Evolutionary conservation across 352 stramenopile species (phyloP).

Genomic region (Phytopythium vexans): DNA sequence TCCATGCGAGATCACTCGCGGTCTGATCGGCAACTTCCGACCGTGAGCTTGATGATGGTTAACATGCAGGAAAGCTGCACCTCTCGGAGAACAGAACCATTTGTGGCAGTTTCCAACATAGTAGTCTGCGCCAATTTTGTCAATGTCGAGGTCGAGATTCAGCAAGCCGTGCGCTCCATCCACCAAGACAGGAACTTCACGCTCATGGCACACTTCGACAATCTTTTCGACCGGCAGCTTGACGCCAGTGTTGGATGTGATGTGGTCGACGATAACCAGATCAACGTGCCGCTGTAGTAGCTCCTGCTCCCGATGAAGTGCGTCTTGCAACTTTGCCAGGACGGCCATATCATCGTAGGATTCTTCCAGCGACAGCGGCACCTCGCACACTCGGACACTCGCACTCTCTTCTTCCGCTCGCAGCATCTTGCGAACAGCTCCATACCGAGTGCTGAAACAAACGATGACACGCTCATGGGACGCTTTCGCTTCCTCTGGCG

Average conservation of each 20-base stretch:
- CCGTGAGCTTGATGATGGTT: slow-evolving; percentile 10
- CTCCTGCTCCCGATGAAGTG: slow-evolving; percentile 19
- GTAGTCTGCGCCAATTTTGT: slow-evolving; percentile 79
- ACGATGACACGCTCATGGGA: slow-evolving; percentile 40
- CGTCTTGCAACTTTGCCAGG: slow-evolving; percentile 28
- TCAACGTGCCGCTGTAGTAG: slow-evolving; percentile 31
- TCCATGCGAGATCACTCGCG: slow-evolving; percentile 91
- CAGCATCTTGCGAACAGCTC: slow-evolving; percentile 92
- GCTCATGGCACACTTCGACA: slow-evolving; percentile 51
- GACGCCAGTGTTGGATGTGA: slow-evolving; percentile 93
- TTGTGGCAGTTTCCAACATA: slow-evolving; percentile 96
- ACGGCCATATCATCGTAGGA: slow-evolving; percentile 58
- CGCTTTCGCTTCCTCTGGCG: neutral
- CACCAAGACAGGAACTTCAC: slow-evolving; percentile 60
- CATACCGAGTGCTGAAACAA: slow-evolving; percentile 86
- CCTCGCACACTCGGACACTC: slow-evolving; percentile 42
- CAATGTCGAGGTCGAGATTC: slow-evolving; percentile 74
- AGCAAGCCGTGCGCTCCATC: slow-evolving; percentile 92
- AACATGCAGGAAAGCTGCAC: slow-evolving; percentile 86
- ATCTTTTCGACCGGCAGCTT: slow-evolving; percentile 82
- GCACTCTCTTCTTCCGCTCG: slow-evolving; percentile 24
- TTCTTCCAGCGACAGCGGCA: slow-evolving; percentile 59
- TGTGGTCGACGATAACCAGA: slow-evolving; percentile 90
- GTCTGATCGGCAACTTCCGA: slow-evolving; percentile 22
- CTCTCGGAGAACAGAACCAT: slow-evolving; percentile 90